phyloP scores from a whole-genome alignment of 306 rosid species.

The Nissolia schottii region DNA sequence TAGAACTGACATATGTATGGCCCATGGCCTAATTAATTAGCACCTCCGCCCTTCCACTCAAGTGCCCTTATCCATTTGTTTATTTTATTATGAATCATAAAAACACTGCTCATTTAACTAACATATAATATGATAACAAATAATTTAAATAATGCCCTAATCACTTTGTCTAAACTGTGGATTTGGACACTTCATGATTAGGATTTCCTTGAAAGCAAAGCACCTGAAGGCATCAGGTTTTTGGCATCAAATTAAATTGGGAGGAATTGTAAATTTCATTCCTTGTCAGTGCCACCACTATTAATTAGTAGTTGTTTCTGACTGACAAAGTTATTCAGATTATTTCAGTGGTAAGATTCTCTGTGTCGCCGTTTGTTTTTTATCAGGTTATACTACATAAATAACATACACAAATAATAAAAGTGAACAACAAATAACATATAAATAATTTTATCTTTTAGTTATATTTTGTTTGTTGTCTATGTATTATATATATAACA shows the following conservation, averaged over 20 bases:
- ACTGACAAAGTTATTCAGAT: neutral
- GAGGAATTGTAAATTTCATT: too few species aligned
- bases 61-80: slow-evolving; percentile 38
- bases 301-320: neutral
- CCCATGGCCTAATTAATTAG: neutral
- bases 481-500: too few species aligned
- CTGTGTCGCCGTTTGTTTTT: neutral
- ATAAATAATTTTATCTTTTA: too few species aligned
- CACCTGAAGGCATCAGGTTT: slow-evolving; percentile 22
- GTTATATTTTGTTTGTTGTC: too few species aligned
- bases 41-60: slow-evolving; percentile 6
- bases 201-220: slow-evolving; percentile 1
- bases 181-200: slow-evolving; percentile 2
- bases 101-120: neutral
- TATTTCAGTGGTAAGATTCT: neutral
- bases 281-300: neutral
- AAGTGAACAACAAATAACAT: too few species aligned
- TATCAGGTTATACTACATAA: too few species aligned
- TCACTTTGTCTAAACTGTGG: slow-evolving; percentile 14
- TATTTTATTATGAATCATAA: slow-evolving; percentile 4
- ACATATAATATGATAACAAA: neutral
- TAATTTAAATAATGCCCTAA: slow-evolving; percentile 12
- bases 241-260: slow-evolving; percentile 6
- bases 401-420: too few species aligned
- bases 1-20: neutral